Percentiles rank a stretch among this genome's conserved stretches.
These are phyloP conservation scores for Mariannaea sp. DNA, from an alignment of 2,329 filamentous ascomycete species.

Conservation along the genomic window DNA sequence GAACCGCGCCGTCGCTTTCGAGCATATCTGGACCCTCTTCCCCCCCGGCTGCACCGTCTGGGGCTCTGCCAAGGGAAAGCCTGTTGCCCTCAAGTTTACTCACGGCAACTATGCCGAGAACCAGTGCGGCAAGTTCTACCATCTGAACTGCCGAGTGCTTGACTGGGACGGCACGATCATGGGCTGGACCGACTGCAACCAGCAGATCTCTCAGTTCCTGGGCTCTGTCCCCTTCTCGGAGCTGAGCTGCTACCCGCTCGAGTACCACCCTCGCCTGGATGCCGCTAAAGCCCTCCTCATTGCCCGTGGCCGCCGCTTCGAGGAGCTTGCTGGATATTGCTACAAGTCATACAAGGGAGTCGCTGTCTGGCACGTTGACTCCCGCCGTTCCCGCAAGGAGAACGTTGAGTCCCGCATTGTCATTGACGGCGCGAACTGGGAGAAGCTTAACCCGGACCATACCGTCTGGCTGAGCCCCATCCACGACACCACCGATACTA, in stretches of 20 bases:
- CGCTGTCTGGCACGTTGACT: conserved; percentile 39
- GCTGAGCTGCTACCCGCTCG: conserved; percentile 51
- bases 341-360: conserved; percentile 53
- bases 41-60: conserved; percentile 51
- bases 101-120: conserved; percentile 45
- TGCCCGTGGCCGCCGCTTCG: conserved; percentile 51
- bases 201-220: conserved; percentile 47
- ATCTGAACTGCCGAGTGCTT: conserved; percentile 48
- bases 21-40: conserved; percentile 60
- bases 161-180: conserved; percentile 56
- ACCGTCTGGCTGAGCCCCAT: conserved; percentile 27
- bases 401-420: conserved; percentile 40
- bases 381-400: conserved; percentile 34
- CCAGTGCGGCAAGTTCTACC: conserved; percentile 46
- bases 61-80: conserved; percentile 45
- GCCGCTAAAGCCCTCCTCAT: conserved; percentile 42
- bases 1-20: conserved; percentile 59
- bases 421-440: conserved; percentile 40
- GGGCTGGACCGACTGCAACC: conserved; percentile 44
- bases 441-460: conserved; percentile 38
- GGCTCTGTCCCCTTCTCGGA: conserved; percentile 52
- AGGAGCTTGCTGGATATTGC: conserved; percentile 51
- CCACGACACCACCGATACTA: not conserved
- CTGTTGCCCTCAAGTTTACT: conserved; percentile 47
- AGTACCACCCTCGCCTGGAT: conserved; percentile 48